Evolutionary conservation across 805 yeast species (phyloP), one percentile per base, ranked within the genome.

Genomic region (Starmera dryadoides): DNA sequence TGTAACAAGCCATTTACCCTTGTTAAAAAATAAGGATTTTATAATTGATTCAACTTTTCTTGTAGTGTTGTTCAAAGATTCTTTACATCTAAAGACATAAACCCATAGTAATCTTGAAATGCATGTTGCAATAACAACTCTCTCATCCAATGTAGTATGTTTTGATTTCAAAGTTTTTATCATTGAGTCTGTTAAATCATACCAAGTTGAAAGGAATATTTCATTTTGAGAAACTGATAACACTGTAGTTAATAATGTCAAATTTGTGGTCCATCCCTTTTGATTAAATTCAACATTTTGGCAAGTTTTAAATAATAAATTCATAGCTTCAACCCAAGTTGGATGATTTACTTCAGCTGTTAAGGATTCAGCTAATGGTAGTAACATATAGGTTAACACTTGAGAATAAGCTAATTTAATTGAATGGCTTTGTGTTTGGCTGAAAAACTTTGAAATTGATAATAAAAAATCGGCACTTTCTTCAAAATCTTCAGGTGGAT

Each of bases 321-420:
- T 73, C 39, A 87, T 75, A 0, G 96, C 93, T 31, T 79, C 85
- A 0, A 81, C 79, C 99, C 98, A 93, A 1, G 83, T 78, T 3
- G 98, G 98, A 57, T 91, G 95, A 53, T 93, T 91, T 1, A 87
- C 89, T 56, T 93, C 99, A 0, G 96, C 98, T 0, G 96, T 86
- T 25, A 89, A 69, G 1, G 79, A 69, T 8, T 86, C 91, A 0
- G 97, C 94, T 19, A 93, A 59, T 0, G 97, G 94, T 31, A 87
- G 63, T 3, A 93, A 62, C 20, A 93, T 70, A 38, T 77, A 80
- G 40, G 82, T 73, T 30, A 89, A 67, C 1, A 87, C 95, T 46
- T 87, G 95, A 35, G 93, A 84, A 55, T 91, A 94, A 2, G 95
- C 89, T 42, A 75, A 68, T 26, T 79, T 68, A 2, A 91, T 69